Evolutionary conservation across 371 early-diverging fungal genomes (phyloP), one percentile per base, ranked within the genome.

Genomic region (Mucor circinelloides): DNA sequence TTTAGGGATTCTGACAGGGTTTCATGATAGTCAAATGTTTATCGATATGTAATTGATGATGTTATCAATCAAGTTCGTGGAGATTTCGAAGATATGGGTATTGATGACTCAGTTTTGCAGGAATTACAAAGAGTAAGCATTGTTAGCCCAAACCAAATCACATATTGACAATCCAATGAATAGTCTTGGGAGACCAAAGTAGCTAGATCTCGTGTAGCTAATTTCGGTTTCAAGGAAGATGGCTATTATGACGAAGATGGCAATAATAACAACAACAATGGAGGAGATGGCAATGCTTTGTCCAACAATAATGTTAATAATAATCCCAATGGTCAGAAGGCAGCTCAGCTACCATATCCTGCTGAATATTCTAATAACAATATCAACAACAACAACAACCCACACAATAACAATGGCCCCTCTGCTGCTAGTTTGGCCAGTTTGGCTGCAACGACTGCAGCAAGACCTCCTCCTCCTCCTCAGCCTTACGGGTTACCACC

Each of bases 11-110:
- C 30, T 32, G 34, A 31, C 44, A 6, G 5, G 28, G 32, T 59
- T 38, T 56, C 27, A n/a, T 42, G 28, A 28, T 75, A 91, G 87
- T 85, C 91, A 3, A 79, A 82, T 64, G 90, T 96, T 30, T 98
- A 98, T 80, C 86, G 90, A 58, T 88, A 88, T 76, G 93, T 98
- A 44, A 97, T 98, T 72, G 91, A 93, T 79, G 96, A 98, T 68
- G 99, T 98, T 60, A 91, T 96, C 70, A 88, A 89, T 63, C 93
- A 94, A 74, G 91, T 94, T 38, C 90, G 90, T 60, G 86, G 89
- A n/a, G 93, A 95, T 50, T 97, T 97, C 81, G 93, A 93, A 62
- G 92, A 93, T 68, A 86, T 91, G 83, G 98, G 97, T 38, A 87
- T 98, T 34, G 94, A 96, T 67, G 93, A 94, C 60, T 82, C 91